Evolutionary conservation across 2,329 filamentous ascomycete genomes (phyloP).

Genomic region (Colletotrichum sp.): DNA sequence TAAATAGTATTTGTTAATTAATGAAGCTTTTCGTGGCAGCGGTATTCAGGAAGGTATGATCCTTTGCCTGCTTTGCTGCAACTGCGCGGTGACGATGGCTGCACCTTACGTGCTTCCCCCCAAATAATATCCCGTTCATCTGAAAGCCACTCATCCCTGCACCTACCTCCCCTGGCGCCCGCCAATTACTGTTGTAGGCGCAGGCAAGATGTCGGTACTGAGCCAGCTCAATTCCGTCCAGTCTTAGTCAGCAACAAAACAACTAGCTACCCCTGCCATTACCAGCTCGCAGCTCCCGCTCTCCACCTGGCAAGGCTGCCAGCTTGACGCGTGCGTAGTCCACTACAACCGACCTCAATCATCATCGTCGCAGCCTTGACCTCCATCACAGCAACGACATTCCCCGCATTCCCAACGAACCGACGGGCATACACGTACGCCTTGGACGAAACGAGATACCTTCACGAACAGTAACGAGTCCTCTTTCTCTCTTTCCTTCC

Average conservation of each 20-base stretch:
- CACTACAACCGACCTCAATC: constrained; percentile 26
- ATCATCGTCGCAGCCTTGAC: constrained; percentile 25
- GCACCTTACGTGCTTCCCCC: background rate
- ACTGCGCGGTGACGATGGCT: constrained; percentile 18
- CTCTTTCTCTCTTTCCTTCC: background rate
- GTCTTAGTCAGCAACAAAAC: constrained; percentile 44
- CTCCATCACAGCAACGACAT: constrained; percentile 10
- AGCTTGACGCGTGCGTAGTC: constrained; percentile 47
- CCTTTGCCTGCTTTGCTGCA: background rate
- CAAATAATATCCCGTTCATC: constrained; percentile 4
- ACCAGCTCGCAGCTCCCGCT: constrained; percentile 1
- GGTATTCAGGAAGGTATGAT: background rate
- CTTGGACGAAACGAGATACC: background rate
- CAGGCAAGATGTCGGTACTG: background rate
- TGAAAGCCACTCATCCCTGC: constrained; percentile 14
- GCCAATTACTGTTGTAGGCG: constrained; percentile 18
- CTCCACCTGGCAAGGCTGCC: constrained; percentile 52
- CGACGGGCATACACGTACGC: constrained; percentile 2
- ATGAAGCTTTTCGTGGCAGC: background rate
- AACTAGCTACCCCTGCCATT: constrained; percentile 35
- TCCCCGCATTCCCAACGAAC: constrained; percentile 14
- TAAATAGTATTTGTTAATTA: background rate
- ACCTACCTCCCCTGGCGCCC: background rate
- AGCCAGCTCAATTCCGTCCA: background rate
- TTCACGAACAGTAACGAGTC: background rate